phyloP scores from a whole-genome alignment of 768 basidiomycete genomes.

The Jaapia argillacea region DNA sequence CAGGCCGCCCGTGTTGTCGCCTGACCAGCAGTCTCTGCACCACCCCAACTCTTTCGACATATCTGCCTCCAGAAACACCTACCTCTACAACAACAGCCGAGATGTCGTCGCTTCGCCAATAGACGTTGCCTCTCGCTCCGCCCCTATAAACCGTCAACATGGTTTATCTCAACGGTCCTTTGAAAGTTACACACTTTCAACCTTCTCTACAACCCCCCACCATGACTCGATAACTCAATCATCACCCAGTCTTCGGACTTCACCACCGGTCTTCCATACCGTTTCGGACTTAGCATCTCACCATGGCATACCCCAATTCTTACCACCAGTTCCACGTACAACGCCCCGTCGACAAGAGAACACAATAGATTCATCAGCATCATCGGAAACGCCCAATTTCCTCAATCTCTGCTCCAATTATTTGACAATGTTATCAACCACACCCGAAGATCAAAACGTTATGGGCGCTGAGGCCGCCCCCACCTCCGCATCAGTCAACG shows the following conservation, averaged over 20 bases:
- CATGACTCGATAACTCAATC: constrained; percentile 50
- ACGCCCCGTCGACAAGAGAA: constrained; percentile 31
- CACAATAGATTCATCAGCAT: constrained; percentile 19
- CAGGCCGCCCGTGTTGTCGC: constrained; percentile 45
- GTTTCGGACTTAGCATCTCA: constrained; percentile 63
- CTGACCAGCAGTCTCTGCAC: constrained; percentile 20
- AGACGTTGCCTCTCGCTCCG: constrained; percentile 37
- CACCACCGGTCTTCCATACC: constrained; percentile 48
- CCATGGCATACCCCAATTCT: constrained; percentile 67
- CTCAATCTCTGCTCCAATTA: constrained; percentile 46
- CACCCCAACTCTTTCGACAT: constrained; percentile 36
- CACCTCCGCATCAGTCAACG: constrained; percentile 13
- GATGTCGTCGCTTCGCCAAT: constrained; percentile 39
- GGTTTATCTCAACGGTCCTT: constrained; percentile 25
- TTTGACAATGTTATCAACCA: constrained; percentile 55
- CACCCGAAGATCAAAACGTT: constrained; percentile 27
- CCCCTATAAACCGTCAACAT: constrained; percentile 27
- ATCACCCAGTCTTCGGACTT: constrained; percentile 58
- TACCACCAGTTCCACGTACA: constrained; percentile 61
- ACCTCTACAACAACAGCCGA: constrained; percentile 22
- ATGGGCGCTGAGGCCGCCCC: constrained; percentile 20
- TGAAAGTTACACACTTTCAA: constrained; percentile 50
- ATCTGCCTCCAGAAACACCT: constrained; percentile 29
- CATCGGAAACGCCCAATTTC: constrained; percentile 26
- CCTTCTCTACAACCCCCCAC: constrained; percentile 27